Conservation (phyloP, 2,329 filamentous ascomycete species). For the Fusarium nurragi region DNA sequence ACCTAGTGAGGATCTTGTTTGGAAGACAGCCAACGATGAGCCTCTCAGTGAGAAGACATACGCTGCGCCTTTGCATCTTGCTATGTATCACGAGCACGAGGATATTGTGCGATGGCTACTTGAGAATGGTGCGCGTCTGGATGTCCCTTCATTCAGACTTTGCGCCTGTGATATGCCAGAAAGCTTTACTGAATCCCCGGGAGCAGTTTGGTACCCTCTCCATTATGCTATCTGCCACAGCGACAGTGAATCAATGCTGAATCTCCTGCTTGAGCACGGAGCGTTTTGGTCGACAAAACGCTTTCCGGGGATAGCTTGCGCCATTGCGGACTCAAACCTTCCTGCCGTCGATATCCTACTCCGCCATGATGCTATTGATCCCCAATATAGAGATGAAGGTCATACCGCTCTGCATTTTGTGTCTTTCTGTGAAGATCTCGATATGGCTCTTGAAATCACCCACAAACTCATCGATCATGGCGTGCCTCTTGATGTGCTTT, state of each 20-base stretch:
- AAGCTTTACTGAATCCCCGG: too few species aligned
- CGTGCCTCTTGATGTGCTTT: background rate
- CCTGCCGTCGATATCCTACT: background rate
- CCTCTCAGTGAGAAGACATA: background rate
- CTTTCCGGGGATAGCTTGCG: background rate
- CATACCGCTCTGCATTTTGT: background rate
- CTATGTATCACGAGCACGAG: background rate
- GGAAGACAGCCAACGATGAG: background rate
- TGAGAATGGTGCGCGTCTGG: conserved; percentile 3
- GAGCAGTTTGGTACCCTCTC: conserved; percentile 5
- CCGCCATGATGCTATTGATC: background rate
- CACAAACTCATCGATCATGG: background rate
- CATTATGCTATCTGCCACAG: conserved; percentile 6
- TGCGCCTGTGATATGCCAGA: background rate
- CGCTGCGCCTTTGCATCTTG: conserved; percentile 8
- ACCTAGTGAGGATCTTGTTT: background rate
- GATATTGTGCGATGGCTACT: conserved; percentile 17
- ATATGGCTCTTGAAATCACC: background rate
- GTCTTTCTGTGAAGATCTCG: background rate
- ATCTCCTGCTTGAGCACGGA: background rate
- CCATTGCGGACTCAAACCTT: background rate
- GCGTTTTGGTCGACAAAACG: background rate
- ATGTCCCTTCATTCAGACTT: background rate
- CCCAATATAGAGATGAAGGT: background rate
- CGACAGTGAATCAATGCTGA: background rate